Base-by-base conservation (phyloP, 768 basidiomycete genomes). In the Suillus sp. region DNA sequence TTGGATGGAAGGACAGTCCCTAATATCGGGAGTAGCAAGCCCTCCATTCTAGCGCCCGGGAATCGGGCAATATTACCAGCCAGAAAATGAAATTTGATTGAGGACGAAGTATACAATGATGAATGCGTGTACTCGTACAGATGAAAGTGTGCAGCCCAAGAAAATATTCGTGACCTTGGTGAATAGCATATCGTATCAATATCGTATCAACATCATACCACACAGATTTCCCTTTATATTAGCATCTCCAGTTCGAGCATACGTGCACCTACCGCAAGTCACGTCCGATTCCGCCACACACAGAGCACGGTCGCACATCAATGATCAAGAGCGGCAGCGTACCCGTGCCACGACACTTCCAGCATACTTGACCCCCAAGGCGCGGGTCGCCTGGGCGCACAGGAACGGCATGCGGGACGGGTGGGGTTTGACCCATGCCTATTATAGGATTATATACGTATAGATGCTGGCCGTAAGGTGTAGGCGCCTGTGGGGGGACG, bases 281-380 rank as follows among this genome's bases (percentile, higher is more conserved):
- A 70, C 91, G 79, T 35, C 91, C 91, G 20, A 87, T 68, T 9
- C 92, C 92, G 13, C 78, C 75, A 76, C 92, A 93, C 5, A 77
- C 74, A 1, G 73, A 73, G 73, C 92, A 93, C 42, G 72, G 76
- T 56, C 76, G 71, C 65, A 77, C 70, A 62, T 89, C 86, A 54
- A 91, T 80, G 4, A 90, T 65, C 51, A 90, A 73, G 59, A 86
- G 76, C 30, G 78, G 78, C 38, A 83, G 70, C 40, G 67, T 75
- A 4, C 90, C 91, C 25, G 74, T 71, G 2, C 92, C 92, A 38
- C 78, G 75, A 70, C 92, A 93, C 27, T 80, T 76, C 84, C 81
- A 84, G 72, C 92, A 93, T 66, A 82, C 59, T 50, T 75, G 67
- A 0, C 92, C 92, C 3, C 91, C 92, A 10, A 93, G 75, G 54